Evolutionary conservation across 129 eudicot genomes (phyloP).

Genomic region (Pulicaria dysenterica): DNA sequence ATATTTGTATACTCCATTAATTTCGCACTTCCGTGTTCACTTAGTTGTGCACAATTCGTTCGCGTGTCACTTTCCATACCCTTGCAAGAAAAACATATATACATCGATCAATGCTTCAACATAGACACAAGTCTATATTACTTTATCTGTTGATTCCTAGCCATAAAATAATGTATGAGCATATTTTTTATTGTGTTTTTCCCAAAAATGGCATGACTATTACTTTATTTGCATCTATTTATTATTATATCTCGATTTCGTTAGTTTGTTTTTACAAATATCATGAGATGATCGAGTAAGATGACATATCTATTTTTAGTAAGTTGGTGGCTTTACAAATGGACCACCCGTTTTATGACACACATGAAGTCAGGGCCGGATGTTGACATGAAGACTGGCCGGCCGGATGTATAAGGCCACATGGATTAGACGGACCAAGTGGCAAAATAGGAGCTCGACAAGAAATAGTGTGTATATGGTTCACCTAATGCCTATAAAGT

Average conservation of each 20-base stretch:
- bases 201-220: slow-evolving; percentile 25
- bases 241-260: background rate
- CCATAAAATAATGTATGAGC: slow-evolving; percentile 9
- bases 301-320: background rate
- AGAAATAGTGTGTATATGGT: slow-evolving; percentile 31
- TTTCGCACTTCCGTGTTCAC: slow-evolving; percentile 31
- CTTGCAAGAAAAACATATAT: slow-evolving; percentile 16
- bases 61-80: slow-evolving; percentile 30
- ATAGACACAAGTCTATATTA: slow-evolving; percentile 15
- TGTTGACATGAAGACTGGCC: slow-evolving; percentile 27
- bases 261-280: background rate
- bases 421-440: slow-evolving; percentile 26
- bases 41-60: slow-evolving; percentile 34
- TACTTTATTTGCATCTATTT: slow-evolving; percentile 9
- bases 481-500: slow-evolving; percentile 37
- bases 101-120: background rate
- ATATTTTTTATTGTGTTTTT: slow-evolving; percentile 15
- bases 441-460: slow-evolving; percentile 31
- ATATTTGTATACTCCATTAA: slow-evolving; percentile 30
- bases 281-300: background rate
- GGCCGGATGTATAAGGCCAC: background rate
- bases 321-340: slow-evolving; percentile 26
- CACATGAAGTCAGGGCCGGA: slow-evolving; percentile 26
- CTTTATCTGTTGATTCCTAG: slow-evolving; percentile 24
- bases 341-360: slow-evolving; percentile 26